A percentile compares a stretch with the other conserved stretches of the same genome.
Conservation (phyloP, 2,329 filamentous ascomycete genomes). For the Alternaria angustiovoidea region DNA sequence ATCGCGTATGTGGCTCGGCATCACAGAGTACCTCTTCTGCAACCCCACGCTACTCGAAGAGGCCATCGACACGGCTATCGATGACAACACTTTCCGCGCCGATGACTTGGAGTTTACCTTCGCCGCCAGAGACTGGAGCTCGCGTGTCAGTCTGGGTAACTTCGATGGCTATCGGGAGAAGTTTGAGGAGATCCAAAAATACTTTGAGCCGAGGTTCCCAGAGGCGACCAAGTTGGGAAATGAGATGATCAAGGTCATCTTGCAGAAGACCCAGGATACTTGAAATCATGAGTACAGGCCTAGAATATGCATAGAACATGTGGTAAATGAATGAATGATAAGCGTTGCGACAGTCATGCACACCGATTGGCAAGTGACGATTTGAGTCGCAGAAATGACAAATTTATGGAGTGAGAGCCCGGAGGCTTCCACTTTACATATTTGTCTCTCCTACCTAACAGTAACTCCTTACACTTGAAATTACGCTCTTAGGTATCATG, state of each 20-base stretch:
- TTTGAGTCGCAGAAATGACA: neutral
- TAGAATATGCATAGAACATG: neutral
- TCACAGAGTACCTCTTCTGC: constrained; percentile 95
- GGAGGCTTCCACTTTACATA: neutral
- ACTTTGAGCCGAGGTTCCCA: constrained; percentile 89
- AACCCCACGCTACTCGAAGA: constrained; percentile 82
- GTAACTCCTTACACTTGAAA: neutral
- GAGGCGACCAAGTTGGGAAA: constrained; percentile 90
- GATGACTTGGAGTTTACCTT: constrained; percentile 99
- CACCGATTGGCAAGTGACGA: neutral
- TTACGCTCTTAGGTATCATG: neutral
- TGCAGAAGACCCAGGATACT: constrained; percentile 71
- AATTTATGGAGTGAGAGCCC: neutral
- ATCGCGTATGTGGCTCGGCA: constrained; percentile 94
- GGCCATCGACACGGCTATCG: constrained; percentile 82
- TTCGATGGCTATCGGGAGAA: constrained; percentile 93
- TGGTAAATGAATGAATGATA: neutral
- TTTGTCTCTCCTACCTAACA: neutral
- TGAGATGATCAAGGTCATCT: constrained; percentile 95
- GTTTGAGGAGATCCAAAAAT: constrained; percentile 87
- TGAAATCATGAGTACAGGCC: neutral
- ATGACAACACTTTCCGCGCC: constrained; percentile 90
- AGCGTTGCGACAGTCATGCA: neutral
- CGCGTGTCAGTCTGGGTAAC: constrained; percentile 88
- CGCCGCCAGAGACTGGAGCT: constrained; percentile 93